A percentile compares a stretch with the other conserved stretches of the same genome.
Conservation (phyloP, 768 basidiomycete genomes). For the Cyclocybe aegerita region DNA sequence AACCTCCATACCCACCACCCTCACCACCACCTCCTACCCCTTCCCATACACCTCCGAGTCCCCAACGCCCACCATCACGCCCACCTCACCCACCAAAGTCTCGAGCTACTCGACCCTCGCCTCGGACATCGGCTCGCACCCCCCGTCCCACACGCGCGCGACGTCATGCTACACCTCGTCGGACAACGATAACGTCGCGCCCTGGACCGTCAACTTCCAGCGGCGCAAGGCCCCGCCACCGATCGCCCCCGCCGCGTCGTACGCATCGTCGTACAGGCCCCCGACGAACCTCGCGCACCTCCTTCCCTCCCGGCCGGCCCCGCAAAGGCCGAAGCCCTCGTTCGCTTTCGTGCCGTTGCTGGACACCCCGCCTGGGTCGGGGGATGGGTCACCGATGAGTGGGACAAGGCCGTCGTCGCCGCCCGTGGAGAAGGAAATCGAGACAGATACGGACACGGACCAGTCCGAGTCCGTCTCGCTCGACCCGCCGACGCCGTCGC, state of each 20-base stretch:
- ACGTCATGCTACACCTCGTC: neutral
- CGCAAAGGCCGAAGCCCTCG: constrained; percentile 23
- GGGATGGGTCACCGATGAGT: constrained; percentile 15
- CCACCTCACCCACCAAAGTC: too few relatives aligned
- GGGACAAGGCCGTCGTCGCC: constrained; percentile 13
- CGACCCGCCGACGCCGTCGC: constrained; percentile 34
- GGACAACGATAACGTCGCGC: constrained; percentile 1
- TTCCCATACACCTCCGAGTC: neutral
- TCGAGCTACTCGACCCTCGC: too few relatives aligned
- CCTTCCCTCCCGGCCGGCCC: constrained; percentile 16
- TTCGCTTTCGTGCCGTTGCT: constrained; percentile 39
- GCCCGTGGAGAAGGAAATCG: constrained; percentile 1
- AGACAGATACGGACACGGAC: constrained; percentile 22
- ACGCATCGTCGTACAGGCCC: neutral
- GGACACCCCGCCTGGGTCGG: constrained; percentile 27
- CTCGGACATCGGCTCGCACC: too few relatives aligned
- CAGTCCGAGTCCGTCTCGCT: constrained; percentile 14
- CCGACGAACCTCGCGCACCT: constrained; percentile 31
- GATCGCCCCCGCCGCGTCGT: constrained; percentile 8
- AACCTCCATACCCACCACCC: neutral
- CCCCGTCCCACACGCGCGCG: too few relatives aligned
- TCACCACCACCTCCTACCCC: too few relatives aligned
- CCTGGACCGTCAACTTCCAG: constrained; percentile 17
- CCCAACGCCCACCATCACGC: neutral
- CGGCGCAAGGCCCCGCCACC: constrained; percentile 9